Base-by-base conservation (phyloP, 495 filamentous ascomycete genomes). In the Aspergillus mulundensis region DNA sequence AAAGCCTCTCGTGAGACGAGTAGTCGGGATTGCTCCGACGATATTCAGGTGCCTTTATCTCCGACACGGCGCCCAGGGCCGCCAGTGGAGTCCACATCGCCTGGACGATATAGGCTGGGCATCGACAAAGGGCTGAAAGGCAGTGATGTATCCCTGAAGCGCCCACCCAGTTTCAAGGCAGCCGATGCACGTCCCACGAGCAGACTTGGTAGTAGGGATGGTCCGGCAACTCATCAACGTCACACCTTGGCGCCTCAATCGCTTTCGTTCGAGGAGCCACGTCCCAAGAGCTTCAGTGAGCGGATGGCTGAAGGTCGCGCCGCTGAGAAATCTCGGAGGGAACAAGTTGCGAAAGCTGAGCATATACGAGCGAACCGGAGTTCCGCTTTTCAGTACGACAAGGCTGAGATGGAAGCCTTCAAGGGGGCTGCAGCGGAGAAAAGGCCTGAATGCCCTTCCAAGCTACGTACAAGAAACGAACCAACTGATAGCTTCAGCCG, bases 71-170 rank as follows among this genome's bases (percentile, higher is more conserved):
- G 81, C 54, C 66, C 70, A 14, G 71, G 74, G 23, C 59, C 75
- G 8, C 56, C 70, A 0, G 67, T 77, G 11, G 72, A 81, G 5
- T 85, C 84, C n/a, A 81, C 73, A 40, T 96, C 91, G 5, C 94
- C 94, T 10, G 83, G 87, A 21, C 80, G 95, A 58, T 82, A 90
- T 19, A 64, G 91, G 10, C 70, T 98, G 11, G 94, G 95, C 2
- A 95, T 98, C 43, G 91, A 96, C 66, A 95, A 94, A 65, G 90
- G 90, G 1, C 76, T 90, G 39, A 87, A 79, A 57, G 92, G 87
- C 6, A 82, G 80, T 38, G 90, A 96, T 65, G 81, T 98, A 38
- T 97, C 93, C 4, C 70, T 98, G 25, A 91, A 87, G 65, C 78
- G 90, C 57, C 85, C 90, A 0, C 82, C 87, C 25, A 74, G 63